Evolutionary conservation across 495 filamentous ascomycete genomes (phyloP), one percentile per base, ranked within the genome.

Genomic region (Annulohypoxylon bovei): DNA sequence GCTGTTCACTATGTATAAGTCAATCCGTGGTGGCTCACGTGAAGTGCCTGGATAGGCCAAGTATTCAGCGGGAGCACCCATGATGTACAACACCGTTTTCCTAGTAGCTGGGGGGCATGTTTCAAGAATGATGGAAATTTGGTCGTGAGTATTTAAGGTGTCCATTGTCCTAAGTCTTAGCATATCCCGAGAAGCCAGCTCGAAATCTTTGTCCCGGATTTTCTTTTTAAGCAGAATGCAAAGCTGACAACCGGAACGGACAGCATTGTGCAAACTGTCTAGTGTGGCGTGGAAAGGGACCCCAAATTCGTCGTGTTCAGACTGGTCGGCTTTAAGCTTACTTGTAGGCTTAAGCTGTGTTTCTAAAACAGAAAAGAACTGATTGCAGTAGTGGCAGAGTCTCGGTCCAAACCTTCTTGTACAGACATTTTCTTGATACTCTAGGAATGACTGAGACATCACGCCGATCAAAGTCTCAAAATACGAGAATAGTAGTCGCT

Each of bases 351-450:
- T n/a, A n/a, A n/a, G n/a, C n/a, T n/a, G 8, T 44, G n/a, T 16
- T 25, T 64, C 39, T 20, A 35, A 22, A 16, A 6, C 8, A 42
- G 50, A 55, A n/a, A 64, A 44, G 7, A 64, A 0, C 12, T 46
- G 11, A 9, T 64, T 44, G 35, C 61, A 64, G 27, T 55, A 47
- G 27, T 47, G 7, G 50, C 61, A 64, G 9, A 64, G 49, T 23
- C 18, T 32, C 7, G 8, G 47, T 4, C 49, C 49, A 32, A 32
- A 53, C 9, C 49, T 4, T 9, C 25, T 53, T 53, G 12, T 28
- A 32, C 12, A 14, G 27, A 28, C 25, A 9, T 32, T 53, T 32
- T 53, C 11, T 4, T 1, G 27, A 9, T 53, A 11, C 12, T 32
- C 28, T 30, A 2, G 6, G 4, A 30, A n/a, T 7, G 23, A 6